A percentile compares a stretch with the other conserved stretches of the same genome.
Evolutionary conservation across 192 early-diverging fungal species (phyloP).

Genomic region (Linnemannia zychae): DNA sequence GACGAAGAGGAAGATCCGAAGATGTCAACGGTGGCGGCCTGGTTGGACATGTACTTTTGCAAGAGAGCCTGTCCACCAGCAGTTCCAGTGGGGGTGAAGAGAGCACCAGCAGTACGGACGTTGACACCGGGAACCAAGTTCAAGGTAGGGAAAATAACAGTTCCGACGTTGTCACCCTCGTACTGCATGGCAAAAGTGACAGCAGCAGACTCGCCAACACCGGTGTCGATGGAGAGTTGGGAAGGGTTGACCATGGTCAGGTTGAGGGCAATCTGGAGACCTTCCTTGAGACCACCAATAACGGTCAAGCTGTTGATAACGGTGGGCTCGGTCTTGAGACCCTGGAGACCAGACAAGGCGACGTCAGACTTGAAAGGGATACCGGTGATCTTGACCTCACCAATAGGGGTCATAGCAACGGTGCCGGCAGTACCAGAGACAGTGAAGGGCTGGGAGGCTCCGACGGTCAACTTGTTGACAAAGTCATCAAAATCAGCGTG

Average conservation of each 20-base stretch:
- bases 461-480: constrained; percentile 62
- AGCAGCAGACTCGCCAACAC: constrained; percentile 62
- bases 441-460: constrained; percentile 54
- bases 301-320: constrained; percentile 69
- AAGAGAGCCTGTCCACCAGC: constrained; percentile 63
- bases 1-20: constrained; percentile 61
- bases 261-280: constrained; percentile 59
- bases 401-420: constrained; percentile 67
- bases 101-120: constrained; percentile 57
- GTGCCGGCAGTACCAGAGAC: constrained; percentile 65
- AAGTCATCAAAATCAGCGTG: constrained; percentile 68
- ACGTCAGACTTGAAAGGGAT: constrained; percentile 69
- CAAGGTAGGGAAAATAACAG: constrained; percentile 60
- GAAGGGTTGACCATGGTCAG: constrained; percentile 64
- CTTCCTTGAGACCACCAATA: constrained; percentile 60
- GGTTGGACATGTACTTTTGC: constrained; percentile 65
- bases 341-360: constrained; percentile 66
- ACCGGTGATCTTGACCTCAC: constrained; percentile 63
- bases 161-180: constrained; percentile 59
- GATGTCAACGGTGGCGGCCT: constrained; percentile 58
- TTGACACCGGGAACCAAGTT: constrained; percentile 62
- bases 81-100: constrained; percentile 63
- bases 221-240: constrained; percentile 60
- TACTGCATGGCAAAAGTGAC: constrained; percentile 65
- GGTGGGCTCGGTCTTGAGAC: constrained; percentile 66